Percentiles rank a stretch among this genome's conserved stretches.
These are phyloP conservation scores for Maudiozyma serrabonitensis DNA, from an alignment of 805 yeast species.

Conservation along the genomic window DNA sequence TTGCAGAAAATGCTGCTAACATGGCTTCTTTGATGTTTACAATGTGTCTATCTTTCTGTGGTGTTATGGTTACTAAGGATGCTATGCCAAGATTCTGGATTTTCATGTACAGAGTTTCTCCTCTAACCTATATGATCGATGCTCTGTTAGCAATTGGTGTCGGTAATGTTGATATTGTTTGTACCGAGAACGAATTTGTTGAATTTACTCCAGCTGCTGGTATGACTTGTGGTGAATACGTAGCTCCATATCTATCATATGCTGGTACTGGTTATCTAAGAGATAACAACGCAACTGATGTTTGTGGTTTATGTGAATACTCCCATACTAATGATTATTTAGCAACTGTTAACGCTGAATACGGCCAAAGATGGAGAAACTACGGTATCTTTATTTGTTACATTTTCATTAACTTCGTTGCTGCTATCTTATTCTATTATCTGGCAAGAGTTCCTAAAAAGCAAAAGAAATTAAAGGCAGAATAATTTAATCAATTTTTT, in stretches of 20 bases:
- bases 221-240: slow-evolving; percentile 47
- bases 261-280: slow-evolving; percentile 40
- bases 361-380: slow-evolving; percentile 45
- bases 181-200: slow-evolving; percentile 41
- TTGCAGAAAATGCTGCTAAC: slow-evolving; percentile 57
- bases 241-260: slow-evolving; percentile 29
- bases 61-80: slow-evolving; percentile 54
- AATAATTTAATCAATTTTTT: not conserved
- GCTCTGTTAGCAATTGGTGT: slow-evolving; percentile 47
- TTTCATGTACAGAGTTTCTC: slow-evolving; percentile 67
- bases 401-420: slow-evolving; percentile 34
- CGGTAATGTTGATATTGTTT: slow-evolving; percentile 39
- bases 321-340: slow-evolving; percentile 50
- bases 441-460: slow-evolving; percentile 64
- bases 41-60: slow-evolving; percentile 62
- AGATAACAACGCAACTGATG: slow-evolving; percentile 38
- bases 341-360: slow-evolving; percentile 32
- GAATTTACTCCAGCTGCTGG: slow-evolving; percentile 44
- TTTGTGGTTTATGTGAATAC: slow-evolving; percentile 51
- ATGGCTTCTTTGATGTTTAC: slow-evolving; percentile 48
- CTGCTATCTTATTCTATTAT: slow-evolving; percentile 46
- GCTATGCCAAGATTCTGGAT: slow-evolving; percentile 68
- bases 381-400: slow-evolving; percentile 48
- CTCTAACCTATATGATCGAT: slow-evolving; percentile 55
- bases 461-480: not conserved